Conservation (phyloP, 495 filamentous ascomycete genomes). For the Penicillium daleae region DNA sequence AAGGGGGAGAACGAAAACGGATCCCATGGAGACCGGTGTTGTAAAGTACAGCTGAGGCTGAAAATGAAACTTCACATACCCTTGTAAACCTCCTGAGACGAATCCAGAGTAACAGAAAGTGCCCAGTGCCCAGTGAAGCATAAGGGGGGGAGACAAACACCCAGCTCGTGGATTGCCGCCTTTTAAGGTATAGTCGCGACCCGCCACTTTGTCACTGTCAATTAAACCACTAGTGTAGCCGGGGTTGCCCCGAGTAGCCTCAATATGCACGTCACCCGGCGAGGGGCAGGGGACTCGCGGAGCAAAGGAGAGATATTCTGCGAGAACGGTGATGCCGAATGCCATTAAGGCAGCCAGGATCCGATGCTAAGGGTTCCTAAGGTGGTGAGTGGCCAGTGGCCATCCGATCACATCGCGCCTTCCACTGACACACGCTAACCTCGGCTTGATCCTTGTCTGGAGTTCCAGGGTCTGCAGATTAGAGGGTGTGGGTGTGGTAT, state of each 20-base stretch:
- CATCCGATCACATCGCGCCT: background rate
- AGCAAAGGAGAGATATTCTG: slow-evolving; percentile 10
- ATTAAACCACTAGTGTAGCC: slow-evolving; percentile 2
- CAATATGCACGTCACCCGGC: slow-evolving; percentile 14
- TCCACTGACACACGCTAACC: background rate
- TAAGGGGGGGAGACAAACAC: background rate
- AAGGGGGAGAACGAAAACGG: background rate
- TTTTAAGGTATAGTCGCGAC: slow-evolving; percentile 12
- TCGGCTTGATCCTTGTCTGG: background rate
- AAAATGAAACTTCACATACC: slow-evolving; percentile 10
- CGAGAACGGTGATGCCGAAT: slow-evolving; percentile 1
- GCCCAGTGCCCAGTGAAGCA: background rate
- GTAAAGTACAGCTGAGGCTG: slow-evolving; percentile 20
- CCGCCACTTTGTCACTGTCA: background rate
- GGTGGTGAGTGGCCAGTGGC: background rate
- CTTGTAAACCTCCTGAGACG: slow-evolving; percentile 1
- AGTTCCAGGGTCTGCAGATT: background rate
- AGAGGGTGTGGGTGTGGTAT: background rate
- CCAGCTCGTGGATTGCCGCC: slow-evolving; percentile 17
- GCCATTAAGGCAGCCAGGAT: background rate
- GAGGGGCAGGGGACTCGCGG: background rate
- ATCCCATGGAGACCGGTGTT: background rate
- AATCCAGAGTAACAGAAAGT: background rate
- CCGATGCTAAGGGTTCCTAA: background rate
- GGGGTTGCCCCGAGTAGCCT: slow-evolving; percentile 10